phyloP scores from a whole-genome alignment of 257 asterid genomes.

The Solanum gracilifrons region DNA sequence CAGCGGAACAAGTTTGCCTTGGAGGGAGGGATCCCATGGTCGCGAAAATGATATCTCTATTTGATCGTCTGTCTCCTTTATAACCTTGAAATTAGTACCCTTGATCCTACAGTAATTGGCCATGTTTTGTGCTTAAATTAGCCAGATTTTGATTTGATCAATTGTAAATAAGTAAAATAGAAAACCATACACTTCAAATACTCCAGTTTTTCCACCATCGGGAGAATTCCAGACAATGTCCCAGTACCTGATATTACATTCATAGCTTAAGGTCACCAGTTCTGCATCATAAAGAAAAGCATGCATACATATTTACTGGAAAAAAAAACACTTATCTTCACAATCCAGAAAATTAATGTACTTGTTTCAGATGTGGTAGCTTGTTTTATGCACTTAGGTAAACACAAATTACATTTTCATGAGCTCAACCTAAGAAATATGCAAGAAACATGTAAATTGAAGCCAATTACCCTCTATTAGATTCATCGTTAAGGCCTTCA shows the following conservation, averaged over 20 bases:
- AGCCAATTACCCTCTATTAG: constrained; percentile 51
- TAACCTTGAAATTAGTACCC: constrained; percentile 33
- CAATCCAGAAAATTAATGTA: background rate
- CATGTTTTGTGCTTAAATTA: background rate
- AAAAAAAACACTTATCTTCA: background rate
- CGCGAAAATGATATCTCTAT: constrained; percentile 44
- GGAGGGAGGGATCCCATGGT: constrained; percentile 32
- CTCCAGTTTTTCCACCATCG: constrained; percentile 54
- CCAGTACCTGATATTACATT: constrained; percentile 53
- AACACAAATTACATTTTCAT: background rate
- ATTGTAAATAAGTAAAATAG: background rate
- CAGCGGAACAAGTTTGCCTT: constrained; percentile 31
- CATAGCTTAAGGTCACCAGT: background rate
- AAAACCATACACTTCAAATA: constrained; percentile 41
- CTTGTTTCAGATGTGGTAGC: background rate
- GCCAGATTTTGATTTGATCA: background rate
- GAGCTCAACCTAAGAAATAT: background rate
- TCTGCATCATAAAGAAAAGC: background rate
- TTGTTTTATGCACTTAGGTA: background rate
- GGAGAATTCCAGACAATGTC: constrained; percentile 73
- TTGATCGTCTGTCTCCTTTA: constrained; percentile 37
- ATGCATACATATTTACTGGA: background rate
- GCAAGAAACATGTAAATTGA: background rate
- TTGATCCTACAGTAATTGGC: constrained; percentile 26
- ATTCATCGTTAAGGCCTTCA: constrained; percentile 44